Evolutionary conservation across 257 asterid genomes (phyloP).

Genomic region (Perilla frutescens): DNA sequence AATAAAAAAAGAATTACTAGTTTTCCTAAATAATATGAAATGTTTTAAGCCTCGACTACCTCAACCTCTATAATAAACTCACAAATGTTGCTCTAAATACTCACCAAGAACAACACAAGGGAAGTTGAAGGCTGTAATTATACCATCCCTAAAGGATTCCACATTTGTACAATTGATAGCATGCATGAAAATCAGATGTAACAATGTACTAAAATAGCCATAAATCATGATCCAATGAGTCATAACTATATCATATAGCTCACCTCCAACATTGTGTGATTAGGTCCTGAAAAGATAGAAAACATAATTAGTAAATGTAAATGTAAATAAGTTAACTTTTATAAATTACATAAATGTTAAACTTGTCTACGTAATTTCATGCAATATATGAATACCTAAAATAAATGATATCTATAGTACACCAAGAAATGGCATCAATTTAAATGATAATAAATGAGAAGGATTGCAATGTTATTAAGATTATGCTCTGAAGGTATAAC

Average conservation of each 20-base stretch:
- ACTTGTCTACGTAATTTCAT: neutral
- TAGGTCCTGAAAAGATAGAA: conserved; percentile 76
- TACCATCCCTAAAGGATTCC: conserved; percentile 99
- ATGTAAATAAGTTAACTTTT: conserved; percentile 11
- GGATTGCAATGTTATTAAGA: conserved; percentile 34
- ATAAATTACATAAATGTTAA: conserved; percentile 1
- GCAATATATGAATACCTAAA: conserved; percentile 9
- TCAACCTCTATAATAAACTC: neutral
- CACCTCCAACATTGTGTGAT: conserved; percentile 99
- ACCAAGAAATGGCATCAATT: conserved; percentile 6
- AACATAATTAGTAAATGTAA: conserved; percentile 13
- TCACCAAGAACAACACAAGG: conserved; percentile 99
- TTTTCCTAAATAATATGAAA: neutral
- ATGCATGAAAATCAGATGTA: conserved; percentile 33
- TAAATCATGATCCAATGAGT: conserved; percentile 6
- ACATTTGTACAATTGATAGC: conserved; percentile 60
- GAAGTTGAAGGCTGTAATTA: conserved; percentile 96
- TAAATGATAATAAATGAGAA: neutral
- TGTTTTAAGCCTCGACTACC: neutral
- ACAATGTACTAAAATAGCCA: conserved; percentile 1
- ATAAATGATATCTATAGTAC: neutral
- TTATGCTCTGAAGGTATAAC: conserved; percentile 98
- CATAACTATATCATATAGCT: conserved; percentile 36
- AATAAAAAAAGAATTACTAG: neutral
- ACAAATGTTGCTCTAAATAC: conserved; percentile 35